Conservation (phyloP, 768 basidiomycete genomes). For the Lactifluus echinatus region DNA sequence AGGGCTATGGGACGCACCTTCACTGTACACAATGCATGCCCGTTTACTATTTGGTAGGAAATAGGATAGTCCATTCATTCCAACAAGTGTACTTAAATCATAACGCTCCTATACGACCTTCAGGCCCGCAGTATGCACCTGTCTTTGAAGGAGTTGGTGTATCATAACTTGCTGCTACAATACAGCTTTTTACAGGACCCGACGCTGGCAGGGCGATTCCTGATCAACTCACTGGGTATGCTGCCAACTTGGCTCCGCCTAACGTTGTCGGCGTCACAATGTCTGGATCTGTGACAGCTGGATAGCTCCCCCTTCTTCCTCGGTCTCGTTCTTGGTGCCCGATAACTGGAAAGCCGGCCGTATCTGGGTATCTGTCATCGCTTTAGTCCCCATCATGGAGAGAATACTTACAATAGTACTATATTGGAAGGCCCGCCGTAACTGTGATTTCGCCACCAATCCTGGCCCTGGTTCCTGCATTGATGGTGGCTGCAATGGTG, state of each 20-base stretch:
- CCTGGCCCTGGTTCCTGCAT: slow-evolving; percentile 30
- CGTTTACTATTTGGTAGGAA: slow-evolving; percentile 36
- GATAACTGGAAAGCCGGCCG: slow-evolving; percentile 34
- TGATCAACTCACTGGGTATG: slow-evolving; percentile 26
- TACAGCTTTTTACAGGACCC: slow-evolving; percentile 28
- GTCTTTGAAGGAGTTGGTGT: not conserved
- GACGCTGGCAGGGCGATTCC: slow-evolving; percentile 27
- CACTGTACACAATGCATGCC: slow-evolving; percentile 35
- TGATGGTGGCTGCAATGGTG: slow-evolving; percentile 36
- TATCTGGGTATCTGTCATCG: slow-evolving; percentile 28
- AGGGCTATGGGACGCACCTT: slow-evolving; percentile 25
- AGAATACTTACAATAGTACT: too few species aligned
- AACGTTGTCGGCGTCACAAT: not conserved
- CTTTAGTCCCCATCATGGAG: too few species aligned
- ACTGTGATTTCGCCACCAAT: slow-evolving; percentile 32
- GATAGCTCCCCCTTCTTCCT: slow-evolving; percentile 24
- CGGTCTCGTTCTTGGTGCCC: slow-evolving; percentile 29
- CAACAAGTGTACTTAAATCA: too few species aligned
- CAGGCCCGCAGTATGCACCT: slow-evolving; percentile 28
- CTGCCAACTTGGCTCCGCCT: not conserved
- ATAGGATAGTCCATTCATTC: too few species aligned
- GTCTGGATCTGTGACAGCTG: slow-evolving; percentile 21
- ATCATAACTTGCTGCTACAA: not conserved
- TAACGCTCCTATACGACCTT: not conserved
- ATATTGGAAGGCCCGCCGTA: slow-evolving; percentile 28